Base-by-base conservation (phyloP, 306 rosid genomes). In the Cucurbita pepo region DNA sequence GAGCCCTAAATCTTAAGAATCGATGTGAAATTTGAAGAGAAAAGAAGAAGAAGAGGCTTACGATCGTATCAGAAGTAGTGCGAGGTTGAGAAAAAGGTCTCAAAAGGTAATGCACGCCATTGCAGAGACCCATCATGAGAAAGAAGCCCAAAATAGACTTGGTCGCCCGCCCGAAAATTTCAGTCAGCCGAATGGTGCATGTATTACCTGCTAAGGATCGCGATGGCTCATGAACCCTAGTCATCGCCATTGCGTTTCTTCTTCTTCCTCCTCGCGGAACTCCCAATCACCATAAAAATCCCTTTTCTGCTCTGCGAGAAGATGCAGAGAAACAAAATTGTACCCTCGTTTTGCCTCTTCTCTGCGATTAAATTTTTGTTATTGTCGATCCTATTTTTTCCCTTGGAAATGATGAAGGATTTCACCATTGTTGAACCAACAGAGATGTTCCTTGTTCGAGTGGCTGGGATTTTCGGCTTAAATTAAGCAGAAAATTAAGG, bases 41-140 rank as follows among this genome's bases (percentile, higher is more conserved):
- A 3, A 9, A 51, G 14, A 40, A 59, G 6, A 50, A 13, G 14
- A 11, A 58, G 54, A 51, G 60, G 76, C 91, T 85, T 82, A 88
- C 98, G 56, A 94, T 7, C 44, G 86, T 84, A 80, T 88, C 96
- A 1, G 97, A 78, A 55, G 91, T 76, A 57, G 89, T 85, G 15
- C 91, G 91, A 40, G 97, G 97, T 43, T 90, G 96, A 47, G 86
- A 76, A 77, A 78, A 81, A 6, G 91, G 96, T 81, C 44, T 86
- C 67, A 93, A 66, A 1, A 83, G 22, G 78, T 30, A 89, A 77
- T 93, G 98, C 8, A 81, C 10, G 36, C 82, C 84, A 47, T 90
- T 89, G 84, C 97, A 90, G 5, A 86, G 64, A 67, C 83, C 61
- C 77, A 86, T 90, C 91, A 94, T 84, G 0, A 70, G 75, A 84